A percentile compares a stretch with the other conserved stretches of the same genome.
Evolutionary conservation across 768 basidiomycete genomes (phyloP).

Genomic region (Phanerochaete sordida): DNA sequence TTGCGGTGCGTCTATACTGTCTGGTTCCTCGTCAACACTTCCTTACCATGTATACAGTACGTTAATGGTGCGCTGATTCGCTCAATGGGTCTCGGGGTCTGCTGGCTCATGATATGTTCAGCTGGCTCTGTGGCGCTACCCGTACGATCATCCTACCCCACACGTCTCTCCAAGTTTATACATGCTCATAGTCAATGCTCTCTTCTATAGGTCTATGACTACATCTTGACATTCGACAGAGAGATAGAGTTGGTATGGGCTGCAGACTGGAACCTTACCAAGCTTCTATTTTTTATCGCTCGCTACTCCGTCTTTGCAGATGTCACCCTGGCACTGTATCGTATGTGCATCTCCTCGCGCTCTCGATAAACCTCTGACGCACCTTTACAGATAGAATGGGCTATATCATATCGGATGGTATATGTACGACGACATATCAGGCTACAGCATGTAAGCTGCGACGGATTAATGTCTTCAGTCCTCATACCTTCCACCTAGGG

Average conservation of each 20-base stretch:
- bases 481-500: not conserved
- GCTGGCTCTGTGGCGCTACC: no score
- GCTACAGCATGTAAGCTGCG: not conserved
- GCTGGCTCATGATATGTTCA: no score
- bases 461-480: not conserved
- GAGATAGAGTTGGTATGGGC: not conserved
- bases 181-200: no score
- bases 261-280: not conserved
- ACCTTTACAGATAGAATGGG: not conserved
- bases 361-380: not conserved
- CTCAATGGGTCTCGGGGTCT: no score
- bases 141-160: no score
- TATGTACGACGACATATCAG: not conserved
- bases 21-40: no score
- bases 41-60: no score
- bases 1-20: no score
- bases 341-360: not conserved
- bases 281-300: not conserved
- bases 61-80: no score
- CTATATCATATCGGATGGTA: not conserved
- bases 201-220: conserved; percentile 7
- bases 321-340: not conserved
- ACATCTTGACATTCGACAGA: not conserved
- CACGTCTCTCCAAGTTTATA: no score
- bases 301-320: conserved; percentile 3